Evolutionary conservation across 2,329 filamentous ascomycete species (phyloP).

Genomic region (Phialophora macrospora): DNA sequence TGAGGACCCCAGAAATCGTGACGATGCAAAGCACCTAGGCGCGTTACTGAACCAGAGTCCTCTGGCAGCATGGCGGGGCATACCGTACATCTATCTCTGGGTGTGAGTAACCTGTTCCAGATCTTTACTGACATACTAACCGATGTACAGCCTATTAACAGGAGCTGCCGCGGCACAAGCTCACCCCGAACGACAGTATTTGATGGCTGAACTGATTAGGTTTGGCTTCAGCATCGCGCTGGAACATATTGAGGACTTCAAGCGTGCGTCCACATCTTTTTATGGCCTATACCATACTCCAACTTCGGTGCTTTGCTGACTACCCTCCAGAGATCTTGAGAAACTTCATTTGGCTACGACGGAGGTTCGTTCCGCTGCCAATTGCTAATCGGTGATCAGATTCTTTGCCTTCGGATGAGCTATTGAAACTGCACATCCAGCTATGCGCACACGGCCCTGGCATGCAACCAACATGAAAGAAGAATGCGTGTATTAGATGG

Average conservation of each 20-base stretch:
- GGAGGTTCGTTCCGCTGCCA: not conserved
- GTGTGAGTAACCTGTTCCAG: conserved; percentile 8
- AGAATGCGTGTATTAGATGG: not conserved
- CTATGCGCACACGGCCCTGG: not conserved
- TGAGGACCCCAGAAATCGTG: conserved; percentile 11
- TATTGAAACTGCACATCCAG: not conserved
- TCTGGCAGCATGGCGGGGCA: conserved; percentile 18
- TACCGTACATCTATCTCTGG: conserved; percentile 26
- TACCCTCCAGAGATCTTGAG: conserved; percentile 13
- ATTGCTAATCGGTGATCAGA: not conserved
- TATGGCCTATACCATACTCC: not conserved
- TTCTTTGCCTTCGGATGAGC: too few species aligned
- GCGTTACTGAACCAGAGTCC: conserved; percentile 1
- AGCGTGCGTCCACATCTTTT: conserved; percentile 11
- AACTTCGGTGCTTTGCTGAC: not conserved
- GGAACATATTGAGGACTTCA: conserved; percentile 22
- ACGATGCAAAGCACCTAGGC: conserved; percentile 7
- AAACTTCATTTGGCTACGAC: conserved; percentile 26
- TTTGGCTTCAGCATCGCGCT: conserved; percentile 28
- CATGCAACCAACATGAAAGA: not conserved
- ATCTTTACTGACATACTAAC: not conserved
- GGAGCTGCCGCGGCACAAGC: conserved; percentile 20
- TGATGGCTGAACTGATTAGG: conserved; percentile 22
- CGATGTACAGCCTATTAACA: conserved; percentile 15
- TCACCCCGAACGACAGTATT: conserved; percentile 22